These are phyloP conservation scores for Boletus edulis DNA, from an alignment of 768 basidiomycete genomes.

Conservation along the genomic window DNA sequence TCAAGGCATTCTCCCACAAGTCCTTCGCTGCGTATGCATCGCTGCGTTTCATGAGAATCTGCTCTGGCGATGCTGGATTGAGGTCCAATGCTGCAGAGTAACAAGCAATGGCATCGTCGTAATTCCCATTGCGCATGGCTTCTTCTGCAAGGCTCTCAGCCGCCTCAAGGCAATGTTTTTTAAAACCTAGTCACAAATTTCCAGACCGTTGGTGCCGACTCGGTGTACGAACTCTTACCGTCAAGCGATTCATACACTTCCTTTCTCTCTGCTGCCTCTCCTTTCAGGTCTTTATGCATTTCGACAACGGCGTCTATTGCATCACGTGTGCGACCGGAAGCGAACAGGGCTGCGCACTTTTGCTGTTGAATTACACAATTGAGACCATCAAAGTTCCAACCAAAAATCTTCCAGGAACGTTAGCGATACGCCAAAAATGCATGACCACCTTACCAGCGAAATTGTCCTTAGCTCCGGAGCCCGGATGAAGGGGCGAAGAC, in stretches of 20 bases:
- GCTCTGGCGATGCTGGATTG: background rate
- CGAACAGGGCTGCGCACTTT: background rate
- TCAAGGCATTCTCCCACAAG: conserved; percentile 6
- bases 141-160: background rate
- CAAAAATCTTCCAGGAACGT: conserved; percentile 9
- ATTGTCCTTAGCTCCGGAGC: conserved; percentile 3
- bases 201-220: background rate
- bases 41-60: conserved; percentile 9
- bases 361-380: background rate
- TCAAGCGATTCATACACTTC: background rate
- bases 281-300: background rate
- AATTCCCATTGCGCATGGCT: background rate
- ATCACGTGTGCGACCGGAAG: background rate
- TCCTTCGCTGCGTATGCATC: background rate
- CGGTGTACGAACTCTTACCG: background rate
- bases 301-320: background rate
- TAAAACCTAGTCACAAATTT: background rate
- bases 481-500: background rate
- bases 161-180: background rate
- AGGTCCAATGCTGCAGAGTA: conserved; percentile 1
- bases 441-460: background rate
- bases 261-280: background rate
- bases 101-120: background rate
- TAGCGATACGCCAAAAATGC: background rate
- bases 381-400: conserved; percentile 9